Base-by-base conservation (phyloP, 169 alveolate species). In the Cryptosporidium canis region DNA sequence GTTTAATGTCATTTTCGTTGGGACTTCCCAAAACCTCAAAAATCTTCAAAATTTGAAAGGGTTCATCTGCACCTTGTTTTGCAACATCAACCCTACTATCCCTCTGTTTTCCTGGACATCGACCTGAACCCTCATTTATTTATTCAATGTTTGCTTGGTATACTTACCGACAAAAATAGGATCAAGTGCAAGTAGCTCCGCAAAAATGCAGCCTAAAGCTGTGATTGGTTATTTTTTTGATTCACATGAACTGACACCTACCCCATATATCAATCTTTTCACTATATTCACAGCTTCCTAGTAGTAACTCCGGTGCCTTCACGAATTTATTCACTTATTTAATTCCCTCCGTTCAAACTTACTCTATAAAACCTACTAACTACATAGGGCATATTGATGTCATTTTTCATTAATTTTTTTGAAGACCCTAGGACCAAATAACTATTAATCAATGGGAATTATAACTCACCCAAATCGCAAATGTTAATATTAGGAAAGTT, bases 181-280 rank as follows among this genome's bases (percentile, higher is more conserved):
- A 58, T 77, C 87, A 18, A 77, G 51, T 18, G 77, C 55, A 1
- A 77, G 21, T 12, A 77, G 41, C 14, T 77, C 87, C 2, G 72
- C 87, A 35, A 77, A 61, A 55, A 77, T 77, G 21, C 87, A 77
- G 3, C 87, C 87, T 14, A 77, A 44, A 77, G 87, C 87, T 77
- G 21, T 18, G 27, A 3, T 18, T 18, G 31, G 18, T 18, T 8
- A 55, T 35, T 7, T 18, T 29, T 29, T 35, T 35, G n/a, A 56
- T 39, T 55, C 9, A 21, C 35, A 31, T 3, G 9, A 11, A 68
- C 0, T 12, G 27, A 27, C 45, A 77, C 87, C 37, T 77, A 77
- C 87, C 87, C 87, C 87, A 77, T 24, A 77, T 77, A 77, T 77
- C 87, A 58, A 77, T 77, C 27, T 77, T 77, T 29, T 77, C 77